These are phyloP conservation scores for Apiotrichum porosum DNA, from an alignment of 1,284 basidiomycete genomes.

Conservation along the genomic window DNA sequence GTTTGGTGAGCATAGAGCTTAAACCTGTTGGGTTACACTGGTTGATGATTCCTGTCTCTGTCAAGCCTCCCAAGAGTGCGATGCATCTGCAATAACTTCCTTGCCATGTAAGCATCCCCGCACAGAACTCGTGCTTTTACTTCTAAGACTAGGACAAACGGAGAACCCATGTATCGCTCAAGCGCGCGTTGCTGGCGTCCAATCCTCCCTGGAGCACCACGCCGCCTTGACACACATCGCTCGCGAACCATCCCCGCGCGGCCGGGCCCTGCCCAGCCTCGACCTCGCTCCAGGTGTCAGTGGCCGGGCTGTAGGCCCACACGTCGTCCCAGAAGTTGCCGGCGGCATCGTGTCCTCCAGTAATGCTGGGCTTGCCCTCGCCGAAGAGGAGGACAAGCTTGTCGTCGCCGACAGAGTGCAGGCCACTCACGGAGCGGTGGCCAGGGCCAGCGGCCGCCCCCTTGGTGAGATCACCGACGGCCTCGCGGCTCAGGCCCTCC, in stretches of 20 bases:
- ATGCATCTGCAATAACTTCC: too few relatives aligned
- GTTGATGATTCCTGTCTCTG: too few relatives aligned
- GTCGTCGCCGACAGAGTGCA: conserved; percentile 16
- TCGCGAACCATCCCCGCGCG: conserved; percentile 44
- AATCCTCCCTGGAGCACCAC: conserved; percentile 42
- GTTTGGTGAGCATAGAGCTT: too few relatives aligned
- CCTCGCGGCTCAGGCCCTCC: conserved; percentile 14
- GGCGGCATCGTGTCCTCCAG: conserved; percentile 32
- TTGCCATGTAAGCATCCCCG: too few relatives aligned
- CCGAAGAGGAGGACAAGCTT: conserved; percentile 19
- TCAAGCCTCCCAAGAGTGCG: too few relatives aligned
- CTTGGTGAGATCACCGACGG: not conserved
- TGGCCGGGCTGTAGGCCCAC: conserved; percentile 20
- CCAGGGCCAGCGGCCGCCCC: conserved; percentile 12
- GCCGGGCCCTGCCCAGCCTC: conserved; percentile 14
- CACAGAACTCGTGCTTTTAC: too few relatives aligned
- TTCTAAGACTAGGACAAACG: too few relatives aligned
- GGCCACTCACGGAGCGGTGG: conserved; percentile 21
- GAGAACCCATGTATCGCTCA: conserved; percentile 39
- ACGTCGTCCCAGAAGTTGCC: conserved; percentile 36
- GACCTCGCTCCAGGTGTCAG: conserved; percentile 19
- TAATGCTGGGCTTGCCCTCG: conserved; percentile 30
- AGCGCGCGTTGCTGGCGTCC: conserved; percentile 35
- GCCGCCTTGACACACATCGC: conserved; percentile 12
- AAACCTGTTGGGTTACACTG: too few relatives aligned